Conservation (phyloP, 345 rosid genomes). For the Rhodamnia argentea region DNA sequence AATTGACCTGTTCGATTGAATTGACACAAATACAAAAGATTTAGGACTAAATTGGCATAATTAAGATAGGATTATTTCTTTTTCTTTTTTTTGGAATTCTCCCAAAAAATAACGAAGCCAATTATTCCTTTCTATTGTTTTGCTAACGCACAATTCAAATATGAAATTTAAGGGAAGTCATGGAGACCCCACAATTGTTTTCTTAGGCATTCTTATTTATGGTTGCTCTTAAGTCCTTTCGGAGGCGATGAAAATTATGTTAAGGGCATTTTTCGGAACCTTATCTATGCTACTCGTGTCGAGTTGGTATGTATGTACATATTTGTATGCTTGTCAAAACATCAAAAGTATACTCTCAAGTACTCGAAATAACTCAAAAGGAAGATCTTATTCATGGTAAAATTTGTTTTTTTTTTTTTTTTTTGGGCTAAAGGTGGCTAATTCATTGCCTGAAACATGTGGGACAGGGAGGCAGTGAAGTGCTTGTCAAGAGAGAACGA, state of each 20-base stretch:
- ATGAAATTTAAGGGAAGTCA: neutral
- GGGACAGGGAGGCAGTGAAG: neutral
- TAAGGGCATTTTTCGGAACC: neutral
- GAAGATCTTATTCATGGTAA: neutral
- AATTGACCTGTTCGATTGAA: too few species aligned
- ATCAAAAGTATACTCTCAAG: neutral
- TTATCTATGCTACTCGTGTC: neutral
- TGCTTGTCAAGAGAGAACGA: neutral
- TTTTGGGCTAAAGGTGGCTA: neutral
- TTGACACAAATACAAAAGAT: too few species aligned
- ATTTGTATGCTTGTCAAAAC: neutral
- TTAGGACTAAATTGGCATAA: too few species aligned
- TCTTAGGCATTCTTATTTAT: neutral
- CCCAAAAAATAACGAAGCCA: neutral
- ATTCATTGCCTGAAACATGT: neutral
- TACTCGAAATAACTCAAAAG: neutral
- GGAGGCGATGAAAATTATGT: neutral
- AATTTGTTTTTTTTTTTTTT: neutral
- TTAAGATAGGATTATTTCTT: too few species aligned
- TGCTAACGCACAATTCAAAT: neutral
- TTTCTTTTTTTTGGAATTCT: too few species aligned
- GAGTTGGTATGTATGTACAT: neutral
- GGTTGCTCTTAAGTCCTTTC: neutral
- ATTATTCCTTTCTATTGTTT: neutral
- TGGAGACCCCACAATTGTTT: neutral